Base-by-base conservation (phyloP, 208 protist species). In the Naegleria gruberi region DNA sequence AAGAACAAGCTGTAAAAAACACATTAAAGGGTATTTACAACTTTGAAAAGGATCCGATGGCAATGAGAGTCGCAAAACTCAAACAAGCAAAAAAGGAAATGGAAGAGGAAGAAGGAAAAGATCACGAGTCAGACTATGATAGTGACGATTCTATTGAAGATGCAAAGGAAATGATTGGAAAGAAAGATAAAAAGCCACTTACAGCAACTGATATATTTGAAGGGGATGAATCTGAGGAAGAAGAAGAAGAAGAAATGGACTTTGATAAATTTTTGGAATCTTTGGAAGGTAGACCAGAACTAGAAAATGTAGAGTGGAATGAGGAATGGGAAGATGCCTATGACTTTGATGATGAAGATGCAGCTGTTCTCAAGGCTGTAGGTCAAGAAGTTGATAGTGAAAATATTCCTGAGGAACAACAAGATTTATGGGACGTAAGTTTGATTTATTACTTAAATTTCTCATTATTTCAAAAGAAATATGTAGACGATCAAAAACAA, bases 161-260 rank as follows among this genome's bases (percentile, higher is more conserved):
- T 26, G 91, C 82, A 73, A 46, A 87, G 12, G 77, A 86, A 86
- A 87, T 83, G 40, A 45, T 95, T 44, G 91, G 96, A 74, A 94
- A 96, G 15, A 95, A 96, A 30, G 88, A 44, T 94, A 94, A 44
- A 96, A 95, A 95, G 94, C 92, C 23, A 91, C 94, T 95, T 41
- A 90, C 41, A 42, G 30, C 77, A n/a, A 40, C 88, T 10, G 51
- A 91, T 17, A 91, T 91, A 8, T 85, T 83, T 4, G 84, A 12
- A 34, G 42, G 45, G 17, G 41, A 90, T n/a, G 87, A 46, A 65
- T 26, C 12, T 74, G 46, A 43, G 30, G 2, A 90, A 84, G 94
- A 96, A 46, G 93, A 96, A 73, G 95, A 97, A 90, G 92, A 94
- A 82, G 95, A 93, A 74, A 94, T 96, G 57, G 94, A 95, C 0